Conservation (phyloP, 2,329 filamentous ascomycete genomes). For the Arthrobotrys musiformis region DNA sequence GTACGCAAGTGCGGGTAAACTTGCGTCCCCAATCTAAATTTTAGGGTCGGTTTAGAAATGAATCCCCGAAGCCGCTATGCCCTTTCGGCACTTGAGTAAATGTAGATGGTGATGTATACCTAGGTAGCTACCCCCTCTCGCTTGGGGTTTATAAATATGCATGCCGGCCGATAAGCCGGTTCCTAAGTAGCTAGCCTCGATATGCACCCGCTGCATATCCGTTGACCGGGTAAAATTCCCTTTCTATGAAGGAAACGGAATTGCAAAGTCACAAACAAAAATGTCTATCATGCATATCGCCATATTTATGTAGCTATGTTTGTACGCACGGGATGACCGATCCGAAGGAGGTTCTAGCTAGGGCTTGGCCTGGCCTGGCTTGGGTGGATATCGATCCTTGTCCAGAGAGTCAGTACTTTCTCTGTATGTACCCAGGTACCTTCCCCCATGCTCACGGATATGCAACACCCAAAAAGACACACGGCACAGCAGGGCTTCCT, state of each 20-base stretch:
- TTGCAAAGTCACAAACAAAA: background rate
- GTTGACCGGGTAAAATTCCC: constrained; percentile 3
- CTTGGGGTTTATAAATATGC: constrained; percentile 8
- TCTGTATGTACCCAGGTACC: no score
- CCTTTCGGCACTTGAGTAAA: background rate
- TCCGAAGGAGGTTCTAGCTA: background rate
- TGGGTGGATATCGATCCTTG: background rate
- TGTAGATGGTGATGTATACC: no score
- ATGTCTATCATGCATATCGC: background rate
- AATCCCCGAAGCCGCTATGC: no score
- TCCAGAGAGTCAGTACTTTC: no score
- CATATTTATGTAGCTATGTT: background rate
- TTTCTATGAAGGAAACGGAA: no score
- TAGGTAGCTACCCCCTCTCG: background rate
- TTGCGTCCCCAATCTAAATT: no score
- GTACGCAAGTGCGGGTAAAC: no score
- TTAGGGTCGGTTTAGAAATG: no score
- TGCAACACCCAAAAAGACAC: constrained; percentile 18
- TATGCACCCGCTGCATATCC: background rate
- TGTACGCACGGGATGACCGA: background rate
- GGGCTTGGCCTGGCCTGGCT: no score
- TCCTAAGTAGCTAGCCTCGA: no score
- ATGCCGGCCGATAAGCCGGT: background rate
- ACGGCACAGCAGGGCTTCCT: background rate
- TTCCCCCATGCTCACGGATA: background rate